A percentile compares a stretch with the other conserved stretches of the same genome.
Evolutionary conservation across 2,329 filamentous ascomycete genomes (phyloP).

Genomic region (Apiospora saccharicola): DNA sequence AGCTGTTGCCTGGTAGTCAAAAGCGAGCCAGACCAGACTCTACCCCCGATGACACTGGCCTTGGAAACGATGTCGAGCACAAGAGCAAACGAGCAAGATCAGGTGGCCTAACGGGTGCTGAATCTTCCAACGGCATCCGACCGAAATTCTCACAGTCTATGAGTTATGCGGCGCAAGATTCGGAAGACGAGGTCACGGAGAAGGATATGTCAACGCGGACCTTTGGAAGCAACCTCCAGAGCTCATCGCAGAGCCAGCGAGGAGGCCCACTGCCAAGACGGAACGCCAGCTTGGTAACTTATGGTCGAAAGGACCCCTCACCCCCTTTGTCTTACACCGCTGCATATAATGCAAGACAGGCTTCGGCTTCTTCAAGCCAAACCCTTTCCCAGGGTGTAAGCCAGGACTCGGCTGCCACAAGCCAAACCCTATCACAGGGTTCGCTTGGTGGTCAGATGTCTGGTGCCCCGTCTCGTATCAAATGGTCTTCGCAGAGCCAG

Average conservation of each 20-base stretch:
- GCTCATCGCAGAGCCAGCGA: not conserved
- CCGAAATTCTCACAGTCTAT: constrained; percentile 34
- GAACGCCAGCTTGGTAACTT: constrained; percentile 9
- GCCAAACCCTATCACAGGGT: constrained; percentile 4
- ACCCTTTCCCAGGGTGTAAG: not conserved
- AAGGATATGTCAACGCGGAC: constrained; percentile 20
- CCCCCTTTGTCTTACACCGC: not conserved
- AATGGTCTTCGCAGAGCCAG: not conserved
- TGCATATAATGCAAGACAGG: not conserved
- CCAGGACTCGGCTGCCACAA: not conserved
- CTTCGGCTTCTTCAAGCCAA: constrained; percentile 6
- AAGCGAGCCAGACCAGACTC: constrained; percentile 2
- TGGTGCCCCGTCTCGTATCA: not conserved
- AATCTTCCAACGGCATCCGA: constrained; percentile 29
- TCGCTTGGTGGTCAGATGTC: constrained; percentile 4
- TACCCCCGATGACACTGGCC: not conserved
- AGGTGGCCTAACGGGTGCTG: not conserved
- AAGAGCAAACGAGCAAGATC: constrained; percentile 14
- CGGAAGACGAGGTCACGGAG: constrained; percentile 22
- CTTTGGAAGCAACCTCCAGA: not conserved
- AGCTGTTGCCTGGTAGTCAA: not conserved
- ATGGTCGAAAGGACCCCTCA: not conserved
- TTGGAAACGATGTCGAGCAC: constrained; percentile 24
- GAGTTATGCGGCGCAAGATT: constrained; percentile 4
- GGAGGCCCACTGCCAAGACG: not conserved